phyloP scores from a whole-genome alignment of 768 basidiomycete genomes.

The Jaapia argillacea region DNA sequence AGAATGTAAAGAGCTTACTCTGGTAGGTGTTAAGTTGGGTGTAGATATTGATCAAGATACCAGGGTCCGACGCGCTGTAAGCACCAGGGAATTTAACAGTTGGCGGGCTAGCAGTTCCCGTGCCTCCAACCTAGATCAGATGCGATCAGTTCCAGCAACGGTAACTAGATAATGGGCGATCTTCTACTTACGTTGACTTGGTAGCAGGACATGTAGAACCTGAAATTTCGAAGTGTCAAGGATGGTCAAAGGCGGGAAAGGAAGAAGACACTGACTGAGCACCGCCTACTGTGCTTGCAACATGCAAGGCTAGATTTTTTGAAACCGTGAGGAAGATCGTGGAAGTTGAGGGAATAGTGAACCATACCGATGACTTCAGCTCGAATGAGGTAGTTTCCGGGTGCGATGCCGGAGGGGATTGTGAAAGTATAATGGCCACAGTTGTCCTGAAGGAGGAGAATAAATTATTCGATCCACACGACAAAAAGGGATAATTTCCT shows the following conservation, averaged over 20 bases:
- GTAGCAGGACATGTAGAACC: slow-evolving; percentile 38
- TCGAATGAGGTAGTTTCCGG: slow-evolving; percentile 39
- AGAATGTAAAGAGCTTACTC: too few species aligned
- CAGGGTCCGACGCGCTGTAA: slow-evolving; percentile 27
- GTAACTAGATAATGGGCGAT: slow-evolving; percentile 4
- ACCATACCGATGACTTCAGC: slow-evolving; percentile 37
- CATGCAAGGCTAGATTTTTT: slow-evolving; percentile 29
- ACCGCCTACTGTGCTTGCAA: slow-evolving; percentile 32
- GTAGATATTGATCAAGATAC: slow-evolving; percentile 42
- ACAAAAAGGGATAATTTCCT: not conserved
- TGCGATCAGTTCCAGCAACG: not conserved
- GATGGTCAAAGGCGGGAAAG: not conserved
- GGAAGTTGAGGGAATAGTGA: not conserved
- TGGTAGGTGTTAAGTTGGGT: slow-evolving; percentile 27
- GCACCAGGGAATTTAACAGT: slow-evolving; percentile 35
- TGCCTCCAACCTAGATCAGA: slow-evolving; percentile 22
- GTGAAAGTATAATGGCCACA: slow-evolving; percentile 46
- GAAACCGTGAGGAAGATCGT: not conserved
- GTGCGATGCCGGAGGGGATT: slow-evolving; percentile 28
- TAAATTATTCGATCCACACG: too few species aligned
- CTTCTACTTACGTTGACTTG: slow-evolving; percentile 34
- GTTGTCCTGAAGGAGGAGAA: slow-evolving; percentile 26
- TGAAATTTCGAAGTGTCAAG: slow-evolving; percentile 4
- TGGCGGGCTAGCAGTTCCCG: slow-evolving; percentile 25
- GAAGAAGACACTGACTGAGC: slow-evolving; percentile 27